A percentile compares a stretch with the other conserved stretches of the same genome.
phyloP scores from a whole-genome alignment of 1,284 basidiomycete species.

The Irpex sp. region DNA sequence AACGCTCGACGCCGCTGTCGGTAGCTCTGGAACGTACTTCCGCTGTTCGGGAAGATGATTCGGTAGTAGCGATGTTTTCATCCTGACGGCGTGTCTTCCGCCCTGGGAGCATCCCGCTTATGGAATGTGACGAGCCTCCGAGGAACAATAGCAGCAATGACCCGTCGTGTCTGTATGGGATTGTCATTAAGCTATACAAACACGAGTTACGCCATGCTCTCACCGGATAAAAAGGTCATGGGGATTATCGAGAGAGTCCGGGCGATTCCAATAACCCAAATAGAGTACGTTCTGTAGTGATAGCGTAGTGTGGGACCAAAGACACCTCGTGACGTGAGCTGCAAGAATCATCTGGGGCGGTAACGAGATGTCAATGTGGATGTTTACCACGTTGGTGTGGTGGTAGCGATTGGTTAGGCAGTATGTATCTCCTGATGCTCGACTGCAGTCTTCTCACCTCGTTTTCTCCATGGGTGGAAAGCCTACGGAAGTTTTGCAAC shows the following conservation, averaged over 20 bases:
- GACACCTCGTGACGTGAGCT: background rate
- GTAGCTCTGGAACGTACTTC: background rate
- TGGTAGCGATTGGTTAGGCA: background rate
- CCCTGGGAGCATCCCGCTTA: background rate
- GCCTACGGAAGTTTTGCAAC: background rate
- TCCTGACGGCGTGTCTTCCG: background rate
- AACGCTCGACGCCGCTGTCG: background rate
- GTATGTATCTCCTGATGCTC: background rate
- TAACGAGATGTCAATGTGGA: background rate
- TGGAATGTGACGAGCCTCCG: background rate
- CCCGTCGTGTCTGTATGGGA: background rate
- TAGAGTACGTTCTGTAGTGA: background rate
- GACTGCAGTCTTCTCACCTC: background rate
- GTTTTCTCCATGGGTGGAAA: background rate
- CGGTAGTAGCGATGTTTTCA: background rate
- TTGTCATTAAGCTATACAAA: background rate
- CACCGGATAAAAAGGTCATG: conserved; percentile 14
- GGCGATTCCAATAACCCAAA: background rate
- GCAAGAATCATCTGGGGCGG: background rate
- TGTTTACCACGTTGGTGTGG: background rate
- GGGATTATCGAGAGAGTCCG: conserved; percentile 3
- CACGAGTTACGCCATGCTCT: background rate
- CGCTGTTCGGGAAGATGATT: background rate
- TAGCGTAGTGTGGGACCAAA: background rate
- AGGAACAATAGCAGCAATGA: background rate